Conservation (phyloP, 2,329 filamentous ascomycete species). For the Periconia sp. region DNA sequence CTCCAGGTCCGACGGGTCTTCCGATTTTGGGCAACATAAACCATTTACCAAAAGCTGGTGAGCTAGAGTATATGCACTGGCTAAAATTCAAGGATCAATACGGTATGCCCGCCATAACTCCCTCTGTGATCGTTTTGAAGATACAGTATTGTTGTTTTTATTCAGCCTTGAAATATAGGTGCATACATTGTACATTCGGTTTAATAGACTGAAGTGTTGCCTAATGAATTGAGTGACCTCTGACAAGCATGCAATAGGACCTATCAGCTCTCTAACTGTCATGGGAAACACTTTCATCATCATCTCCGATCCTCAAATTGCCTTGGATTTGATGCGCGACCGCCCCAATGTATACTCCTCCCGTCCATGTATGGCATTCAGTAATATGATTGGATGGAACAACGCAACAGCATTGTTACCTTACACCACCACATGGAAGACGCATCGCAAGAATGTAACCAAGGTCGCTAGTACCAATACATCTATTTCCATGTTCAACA, state of each 20-base stretch:
- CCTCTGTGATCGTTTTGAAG: too few species aligned
- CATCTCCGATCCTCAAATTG: constrained; percentile 29
- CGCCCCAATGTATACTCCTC: constrained; percentile 25
- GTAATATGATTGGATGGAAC: constrained; percentile 20
- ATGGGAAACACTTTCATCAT: constrained; percentile 33
- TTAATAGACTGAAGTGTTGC: too few species aligned
- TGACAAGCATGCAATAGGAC: constrained; percentile 11
- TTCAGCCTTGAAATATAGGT: too few species aligned
- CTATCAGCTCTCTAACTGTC: constrained; percentile 33
- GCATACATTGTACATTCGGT: too few species aligned
- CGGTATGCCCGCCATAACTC: background rate
- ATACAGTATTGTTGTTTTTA: background rate
- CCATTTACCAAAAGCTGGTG: constrained; percentile 48
- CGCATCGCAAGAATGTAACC: constrained; percentile 26
- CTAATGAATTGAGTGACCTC: background rate
- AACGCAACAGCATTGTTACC: constrained; percentile 16
- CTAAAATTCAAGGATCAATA: constrained; percentile 44
- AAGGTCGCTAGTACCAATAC: constrained; percentile 20
- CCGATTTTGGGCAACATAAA: constrained; percentile 54
- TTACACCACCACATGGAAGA: constrained; percentile 20
- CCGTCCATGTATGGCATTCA: constrained; percentile 19
- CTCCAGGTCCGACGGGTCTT: constrained; percentile 54
- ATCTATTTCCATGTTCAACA: constrained; percentile 21
- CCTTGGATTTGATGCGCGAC: constrained; percentile 26
- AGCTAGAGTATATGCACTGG: constrained; percentile 48